Conservation (phyloP, 129 eudicot species). For the Ambrosia artemisiifolia region DNA sequence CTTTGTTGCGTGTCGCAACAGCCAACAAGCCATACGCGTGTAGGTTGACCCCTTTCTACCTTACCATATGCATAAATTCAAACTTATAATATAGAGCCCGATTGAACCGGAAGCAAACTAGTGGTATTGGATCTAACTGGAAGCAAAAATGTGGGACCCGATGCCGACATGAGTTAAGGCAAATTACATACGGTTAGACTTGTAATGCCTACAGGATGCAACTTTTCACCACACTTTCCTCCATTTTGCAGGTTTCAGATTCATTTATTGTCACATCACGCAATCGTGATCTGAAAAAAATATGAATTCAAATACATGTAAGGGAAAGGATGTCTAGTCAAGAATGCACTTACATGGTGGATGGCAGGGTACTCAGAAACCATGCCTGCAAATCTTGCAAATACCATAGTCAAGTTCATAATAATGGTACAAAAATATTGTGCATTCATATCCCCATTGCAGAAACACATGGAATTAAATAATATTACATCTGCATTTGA, state of each 20-base stretch:
- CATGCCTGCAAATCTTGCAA: neutral
- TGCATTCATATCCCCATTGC: constrained; percentile 15
- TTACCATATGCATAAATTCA: constrained; percentile 23
- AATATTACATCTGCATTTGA: neutral
- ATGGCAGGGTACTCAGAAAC: constrained; percentile 20
- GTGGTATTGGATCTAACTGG: constrained; percentile 23
- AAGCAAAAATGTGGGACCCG: constrained; percentile 6
- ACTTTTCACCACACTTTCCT: neutral
- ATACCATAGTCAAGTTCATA: constrained; percentile 23
- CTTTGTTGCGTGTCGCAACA: constrained; percentile 10
- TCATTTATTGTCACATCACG: neutral
- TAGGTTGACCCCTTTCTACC: neutral
- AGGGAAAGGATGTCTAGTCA: constrained; percentile 9
- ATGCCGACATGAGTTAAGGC: neutral
- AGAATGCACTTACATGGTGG: constrained; percentile 30
- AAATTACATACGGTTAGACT: neutral
- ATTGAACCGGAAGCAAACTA: constrained; percentile 28
- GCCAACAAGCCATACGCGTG: constrained; percentile 24
- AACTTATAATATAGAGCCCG: neutral
- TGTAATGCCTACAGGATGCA: neutral
- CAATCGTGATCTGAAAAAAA: constrained; percentile 3
- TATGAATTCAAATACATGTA: neutral
- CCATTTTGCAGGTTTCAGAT: neutral
- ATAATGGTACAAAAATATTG: constrained; percentile 16
- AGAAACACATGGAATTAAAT: constrained; percentile 19